Base-by-base conservation (phyloP, 176 grass and related monocot genomes). In the Aegilops tauschii region DNA sequence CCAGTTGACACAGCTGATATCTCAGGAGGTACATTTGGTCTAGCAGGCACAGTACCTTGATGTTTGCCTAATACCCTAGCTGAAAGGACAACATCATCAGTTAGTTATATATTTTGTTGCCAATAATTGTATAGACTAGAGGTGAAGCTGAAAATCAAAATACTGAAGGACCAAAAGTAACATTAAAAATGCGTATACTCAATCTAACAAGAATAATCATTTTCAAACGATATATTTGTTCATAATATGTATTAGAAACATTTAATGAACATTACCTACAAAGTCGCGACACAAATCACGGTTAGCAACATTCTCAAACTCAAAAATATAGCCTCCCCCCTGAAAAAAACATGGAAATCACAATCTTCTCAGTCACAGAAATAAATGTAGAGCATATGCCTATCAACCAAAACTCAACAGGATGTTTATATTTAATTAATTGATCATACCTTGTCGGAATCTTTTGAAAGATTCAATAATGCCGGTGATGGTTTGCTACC, bases 281-380 rank as follows among this genome's bases (percentile, higher is more conserved):
- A 95, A 97, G 86, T 97, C 92, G 28, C 92, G 90, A 69, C 84
- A 91, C 28, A 75, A 79, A 77, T 98, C 91, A 0, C 96, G 88
- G 58, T 90, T 91, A 73, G 70, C 39, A 83, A 94, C 93, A 86
- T 88, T 95, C 36, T 94, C 93, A 72, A 98, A 98, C 82, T 95
- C 96, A 84, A 98, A 95, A 50, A 98, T 98, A 87, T 98, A 98
- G 82, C 92, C 90, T 73, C 85, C 92, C 6, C 93, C 93, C 96
- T 98, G 88, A 85, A 65, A 63, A 52, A 65, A 11, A 9, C 52
- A 78, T 5, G 4, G 18, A 64, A 28, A 62, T 77, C 34, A 66
- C 3, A 49, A 40, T 76, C 50, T 36, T 17, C 74, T 79, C 30
- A 7, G 49, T 52, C 9, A 29, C 6, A 70, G 27, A 69, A 89